These are phyloP conservation scores for Hypoxylon sp. DNA, from an alignment of 2,329 filamentous ascomycete genomes.

Conservation along the genomic window DNA sequence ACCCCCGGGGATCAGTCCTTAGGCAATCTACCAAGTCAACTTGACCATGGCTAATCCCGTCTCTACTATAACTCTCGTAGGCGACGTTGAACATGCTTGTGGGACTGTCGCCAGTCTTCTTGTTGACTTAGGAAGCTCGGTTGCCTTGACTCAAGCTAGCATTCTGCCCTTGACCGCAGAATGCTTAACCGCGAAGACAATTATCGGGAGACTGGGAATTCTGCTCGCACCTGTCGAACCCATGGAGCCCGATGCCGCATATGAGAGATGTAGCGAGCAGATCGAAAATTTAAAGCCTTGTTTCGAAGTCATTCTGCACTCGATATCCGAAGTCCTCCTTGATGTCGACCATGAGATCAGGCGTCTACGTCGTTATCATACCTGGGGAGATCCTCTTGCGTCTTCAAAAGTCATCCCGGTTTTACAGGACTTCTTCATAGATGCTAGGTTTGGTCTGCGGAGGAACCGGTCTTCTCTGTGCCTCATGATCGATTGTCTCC, in stretches of 20 bases:
- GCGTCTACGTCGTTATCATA: slow-evolving; percentile 39
- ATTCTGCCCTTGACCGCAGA: slow-evolving; percentile 35
- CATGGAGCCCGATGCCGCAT: background rate
- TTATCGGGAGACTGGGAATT: slow-evolving; percentile 27
- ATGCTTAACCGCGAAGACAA: slow-evolving; percentile 31
- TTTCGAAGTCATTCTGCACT: slow-evolving; percentile 41
- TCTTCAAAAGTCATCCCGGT: slow-evolving; percentile 37
- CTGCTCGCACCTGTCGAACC: slow-evolving; percentile 17
- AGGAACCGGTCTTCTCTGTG: slow-evolving; percentile 44
- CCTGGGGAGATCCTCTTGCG: slow-evolving; percentile 36
- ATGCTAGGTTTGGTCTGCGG: slow-evolving; percentile 36
- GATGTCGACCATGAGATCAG: slow-evolving; percentile 40
- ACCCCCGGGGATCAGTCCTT: too few species aligned
- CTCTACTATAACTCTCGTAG: slow-evolving; percentile 25
- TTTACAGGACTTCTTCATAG: slow-evolving; percentile 42
- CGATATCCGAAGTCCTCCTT: slow-evolving; percentile 37
- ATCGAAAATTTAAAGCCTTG: slow-evolving; percentile 32
- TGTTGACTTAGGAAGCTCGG: slow-evolving; percentile 27
- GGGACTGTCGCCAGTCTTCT: slow-evolving; percentile 31
- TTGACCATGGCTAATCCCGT: slow-evolving; percentile 29
- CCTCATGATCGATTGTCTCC: slow-evolving; percentile 45
- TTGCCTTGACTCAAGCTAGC: slow-evolving; percentile 23
- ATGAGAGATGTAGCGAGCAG: slow-evolving; percentile 10
- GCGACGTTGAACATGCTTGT: slow-evolving; percentile 33
- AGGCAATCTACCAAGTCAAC: background rate